A percentile compares a stretch with the other conserved stretches of the same genome.
These are phyloP conservation scores for Anaeramoeba ignava DNA, from an alignment of 78 protist species.

Conservation along the genomic window DNA sequence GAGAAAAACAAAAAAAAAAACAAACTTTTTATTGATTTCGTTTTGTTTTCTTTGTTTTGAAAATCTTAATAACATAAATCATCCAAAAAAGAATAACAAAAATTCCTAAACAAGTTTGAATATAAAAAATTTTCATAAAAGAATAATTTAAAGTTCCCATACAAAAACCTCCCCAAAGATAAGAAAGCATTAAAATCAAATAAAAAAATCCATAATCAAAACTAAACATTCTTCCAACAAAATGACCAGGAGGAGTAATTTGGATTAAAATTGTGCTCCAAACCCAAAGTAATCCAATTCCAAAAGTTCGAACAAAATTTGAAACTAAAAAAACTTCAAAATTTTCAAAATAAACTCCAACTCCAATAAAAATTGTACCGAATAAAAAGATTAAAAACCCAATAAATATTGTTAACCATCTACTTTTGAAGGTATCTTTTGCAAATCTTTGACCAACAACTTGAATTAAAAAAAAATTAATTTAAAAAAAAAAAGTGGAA, in stretches of 20 bases:
- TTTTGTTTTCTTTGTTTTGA: too few relatives aligned
- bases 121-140: too few relatives aligned
- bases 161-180: not conserved
- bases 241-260: not conserved
- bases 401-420: not conserved
- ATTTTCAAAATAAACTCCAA: not conserved
- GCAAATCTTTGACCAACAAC: not conserved
- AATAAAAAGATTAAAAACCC: not conserved
- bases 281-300: not conserved
- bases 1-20: too few relatives aligned
- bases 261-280: not conserved
- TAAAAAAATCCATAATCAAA: not conserved
- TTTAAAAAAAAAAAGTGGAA: too few relatives aligned
- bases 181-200: not conserved
- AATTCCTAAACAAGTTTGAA: too few relatives aligned
- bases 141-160: too few relatives aligned
- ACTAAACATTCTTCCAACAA: not conserved
- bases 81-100: too few relatives aligned
- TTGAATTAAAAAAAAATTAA: too few relatives aligned
- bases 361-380: not conserved
- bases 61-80: too few relatives aligned
- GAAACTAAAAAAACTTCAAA: not conserved
- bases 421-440: not conserved
- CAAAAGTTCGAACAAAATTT: not conserved
- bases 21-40: too few relatives aligned